phyloP scores from a whole-genome alignment of 2,329 filamentous ascomycete species.

The Rutstroemia sp. region DNA sequence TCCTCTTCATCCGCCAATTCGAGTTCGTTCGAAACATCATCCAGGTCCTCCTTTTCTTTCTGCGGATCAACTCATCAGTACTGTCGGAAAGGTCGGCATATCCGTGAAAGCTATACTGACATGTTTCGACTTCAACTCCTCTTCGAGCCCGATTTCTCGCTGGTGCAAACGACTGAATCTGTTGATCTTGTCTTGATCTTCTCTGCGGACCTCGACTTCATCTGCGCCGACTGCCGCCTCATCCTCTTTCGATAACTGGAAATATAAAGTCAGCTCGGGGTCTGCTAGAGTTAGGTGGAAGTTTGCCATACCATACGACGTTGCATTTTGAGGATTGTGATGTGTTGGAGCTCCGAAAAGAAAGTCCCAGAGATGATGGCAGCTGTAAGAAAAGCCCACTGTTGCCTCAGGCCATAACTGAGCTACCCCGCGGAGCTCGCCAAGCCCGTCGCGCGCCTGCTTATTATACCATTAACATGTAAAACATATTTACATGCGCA shows the following conservation, averaged over 20 bases:
- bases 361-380: too few relatives aligned
- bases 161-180: conserved; percentile 92
- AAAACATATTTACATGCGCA: too few relatives aligned
- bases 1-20: conserved; percentile 96
- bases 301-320: conserved; percentile 20
- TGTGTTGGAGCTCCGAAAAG: not conserved
- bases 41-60: conserved; percentile 98
- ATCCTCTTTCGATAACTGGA: conserved; percentile 80
- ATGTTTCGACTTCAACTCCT: conserved; percentile 71
- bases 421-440: too few relatives aligned
- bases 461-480: too few relatives aligned
- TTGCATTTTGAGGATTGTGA: conserved; percentile 12
- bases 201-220: conserved; percentile 87
- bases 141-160: conserved; percentile 69
- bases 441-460: too few relatives aligned
- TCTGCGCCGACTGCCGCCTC: conserved; percentile 66
- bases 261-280: not conserved
- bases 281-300: not conserved
- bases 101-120: conserved; percentile 41
- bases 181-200: conserved; percentile 99
- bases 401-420: too few relatives aligned
- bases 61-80: conserved; percentile 32
- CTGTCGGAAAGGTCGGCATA: too few relatives aligned
- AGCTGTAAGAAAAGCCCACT: too few relatives aligned
- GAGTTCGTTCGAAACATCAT: conserved; percentile 84